Base-by-base conservation (phyloP, 2,329 filamentous ascomycete species). In the Epichloe hybrida region DNA sequence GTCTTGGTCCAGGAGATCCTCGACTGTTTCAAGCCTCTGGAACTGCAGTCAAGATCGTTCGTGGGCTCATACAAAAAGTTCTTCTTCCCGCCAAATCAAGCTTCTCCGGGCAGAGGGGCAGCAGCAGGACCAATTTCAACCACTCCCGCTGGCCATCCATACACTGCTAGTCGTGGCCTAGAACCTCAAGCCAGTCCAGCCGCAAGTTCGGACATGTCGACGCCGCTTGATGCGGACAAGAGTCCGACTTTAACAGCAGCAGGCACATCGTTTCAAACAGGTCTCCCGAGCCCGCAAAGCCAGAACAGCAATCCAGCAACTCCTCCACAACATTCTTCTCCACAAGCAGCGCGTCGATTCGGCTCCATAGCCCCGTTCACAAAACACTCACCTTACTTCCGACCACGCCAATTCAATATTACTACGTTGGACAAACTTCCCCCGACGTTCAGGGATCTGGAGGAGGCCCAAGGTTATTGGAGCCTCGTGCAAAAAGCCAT, bases 391-490 rank as follows among this genome's bases (percentile, higher is more conserved):
- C 68, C 61, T 0, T 70, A 67, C 44, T 70, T 62, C 54, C 63
- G 60, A 21, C 67, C 60, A 2, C 63, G 61, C 12, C 56, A 60
- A 36, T 58, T 61, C 2, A 55, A 54, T 12, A 62, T 69, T 27
- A 64, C 54, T 0, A 59, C 58, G 0, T 56, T 69, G 4, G 60
- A 64, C 5, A 57, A 64, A 2, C 60, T 69, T 58, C 68, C 68
- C 0, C 49, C 49, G 0, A 50, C 52, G 5, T 70, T 71, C 42
- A 46, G 42, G 6, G 54, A 62, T 5, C 55, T 66, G n/a, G 61
- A 64, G 8, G 66, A 70, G 20, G 64, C 65, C 4, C 59, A 64
- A 5, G 62, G 62, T 2, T 70, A 70, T 53, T 71, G 68, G 68
- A 60, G 55, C 3, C 51, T 69, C 13, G 58, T 68, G 21, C 68